phyloP scores from a whole-genome alignment of 2,329 filamentous ascomycete species.

The Hypoxylon sp. region DNA sequence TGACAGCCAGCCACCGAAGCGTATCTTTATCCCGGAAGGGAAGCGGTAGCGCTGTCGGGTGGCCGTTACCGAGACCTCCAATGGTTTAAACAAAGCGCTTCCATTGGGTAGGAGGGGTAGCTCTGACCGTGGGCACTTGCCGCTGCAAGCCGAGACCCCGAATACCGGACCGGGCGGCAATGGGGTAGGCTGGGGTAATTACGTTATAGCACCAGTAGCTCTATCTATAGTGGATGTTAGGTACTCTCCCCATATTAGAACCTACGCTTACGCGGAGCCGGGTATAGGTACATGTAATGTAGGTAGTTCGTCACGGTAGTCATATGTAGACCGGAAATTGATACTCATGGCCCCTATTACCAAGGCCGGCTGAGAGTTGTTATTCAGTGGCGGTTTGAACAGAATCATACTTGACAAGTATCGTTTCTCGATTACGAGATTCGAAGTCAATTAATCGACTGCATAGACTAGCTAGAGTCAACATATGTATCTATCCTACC shows the following conservation, averaged over 20 bases:
- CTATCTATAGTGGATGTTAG: conserved; percentile 9
- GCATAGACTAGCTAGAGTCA: conserved; percentile 28
- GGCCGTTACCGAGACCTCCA: conserved; percentile 33
- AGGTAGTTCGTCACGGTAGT: not conserved
- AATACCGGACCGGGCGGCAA: conserved; percentile 18
- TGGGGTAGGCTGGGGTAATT: conserved; percentile 37
- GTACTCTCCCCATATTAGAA: not conserved
- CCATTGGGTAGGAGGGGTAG: conserved; percentile 39
- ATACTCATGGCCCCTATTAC: not conserved
- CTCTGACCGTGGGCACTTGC: conserved; percentile 32
- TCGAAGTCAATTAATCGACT: conserved; percentile 28
- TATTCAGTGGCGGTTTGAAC: not conserved
- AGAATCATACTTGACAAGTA: not conserved
- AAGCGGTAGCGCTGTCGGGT: conserved; percentile 37
- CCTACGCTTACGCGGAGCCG: not conserved
- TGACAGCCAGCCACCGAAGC: conserved; percentile 25
- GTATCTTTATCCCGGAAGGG: conserved; percentile 25
- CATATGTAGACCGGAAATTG: not conserved
- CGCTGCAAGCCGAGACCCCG: conserved; percentile 48
- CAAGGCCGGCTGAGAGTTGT: not conserved
- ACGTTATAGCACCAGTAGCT: conserved; percentile 38
- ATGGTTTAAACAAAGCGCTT: conserved; percentile 24
- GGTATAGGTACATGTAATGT: too few species aligned
- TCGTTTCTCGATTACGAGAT: not conserved
- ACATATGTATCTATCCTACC: conserved; percentile 35